A percentile compares a stretch with the other conserved stretches of the same genome.
These are phyloP conservation scores for Calocera viscosa DNA, from an alignment of 768 basidiomycete genomes.

Conservation along the genomic window DNA sequence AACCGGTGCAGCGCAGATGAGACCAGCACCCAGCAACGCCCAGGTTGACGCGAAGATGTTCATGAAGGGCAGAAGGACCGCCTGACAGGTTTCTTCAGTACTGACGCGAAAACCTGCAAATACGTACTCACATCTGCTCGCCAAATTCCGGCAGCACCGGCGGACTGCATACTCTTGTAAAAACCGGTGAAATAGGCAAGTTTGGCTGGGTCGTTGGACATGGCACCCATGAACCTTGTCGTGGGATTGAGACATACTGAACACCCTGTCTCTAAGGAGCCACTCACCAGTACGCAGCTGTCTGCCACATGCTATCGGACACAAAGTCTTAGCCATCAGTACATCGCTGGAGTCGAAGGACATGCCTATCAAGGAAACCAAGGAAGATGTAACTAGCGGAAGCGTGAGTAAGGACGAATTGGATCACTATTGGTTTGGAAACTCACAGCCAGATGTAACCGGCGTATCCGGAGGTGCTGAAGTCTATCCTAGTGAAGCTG, in stretches of 20 bases:
- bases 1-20: constrained; percentile 5
- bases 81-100: neutral
- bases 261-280: neutral
- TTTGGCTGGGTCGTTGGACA: constrained; percentile 71
- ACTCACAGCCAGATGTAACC: constrained; percentile 39
- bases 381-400: constrained; percentile 45
- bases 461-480: constrained; percentile 42
- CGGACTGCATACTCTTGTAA: constrained; percentile 26
- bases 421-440: neutral
- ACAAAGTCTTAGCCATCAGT: neutral
- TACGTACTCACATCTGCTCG: constrained; percentile 10
- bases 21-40: neutral
- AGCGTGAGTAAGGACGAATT: neutral
- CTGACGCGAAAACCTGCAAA: neutral
- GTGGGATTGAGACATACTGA: constrained; percentile 53
- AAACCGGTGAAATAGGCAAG: constrained; percentile 72
- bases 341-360: neutral
- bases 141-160: constrained; percentile 19
- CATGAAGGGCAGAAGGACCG: constrained; percentile 43
- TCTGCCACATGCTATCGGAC: constrained; percentile 61
- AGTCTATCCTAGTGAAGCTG: constrained; percentile 40
- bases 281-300: constrained; percentile 31
- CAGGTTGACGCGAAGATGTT: neutral
- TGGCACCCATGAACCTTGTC: constrained; percentile 47
- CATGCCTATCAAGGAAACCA: constrained; percentile 46